Evolutionary conservation across 176 grass and related monocot genomes (phyloP), one percentile per base, ranked within the genome.

Genomic region (Neostapfia colusana): DNA sequence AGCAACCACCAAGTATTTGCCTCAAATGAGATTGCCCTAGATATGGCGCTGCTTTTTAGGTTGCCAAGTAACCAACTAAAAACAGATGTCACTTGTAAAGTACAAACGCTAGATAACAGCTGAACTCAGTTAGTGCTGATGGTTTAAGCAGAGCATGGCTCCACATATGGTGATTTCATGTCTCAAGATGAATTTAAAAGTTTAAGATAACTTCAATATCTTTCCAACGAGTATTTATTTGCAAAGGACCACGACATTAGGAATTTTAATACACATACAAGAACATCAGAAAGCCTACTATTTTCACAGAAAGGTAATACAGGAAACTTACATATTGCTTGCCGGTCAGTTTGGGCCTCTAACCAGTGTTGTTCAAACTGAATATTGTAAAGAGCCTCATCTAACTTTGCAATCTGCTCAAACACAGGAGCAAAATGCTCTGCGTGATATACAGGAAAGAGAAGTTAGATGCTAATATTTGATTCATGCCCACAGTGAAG

Each of bases 301-400:
- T 31, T 75, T 68, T 48, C 15, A n/a, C 44, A 6, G 8, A 6
- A 41, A 55, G 20, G 20, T 63, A 74, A 56, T 31, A 15, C 7
- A 45, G 31, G 25, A 36, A 0, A 38, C 77, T 70, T 90, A 99
- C 96, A 86, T 69, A 95, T 83, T 46, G 96, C 96, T 90, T 99
- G 92, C n/a, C 89, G 96, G 53, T 99, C 96, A 10, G 92, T 99
- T 78, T 99, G 96, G 68, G 96, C 92, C 71, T 99, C 92, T 41
- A 99, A 74, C 96, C 96, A 99, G 76, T 99, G 96, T 83, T 99
- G 96, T 79, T 99, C 96, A 11, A 99, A 99, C 79, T 99, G 96
- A 85, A 99, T 99, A 23, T 95, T 99, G 71, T 92, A 99, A 83
- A 99, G 90, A 35, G 92, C 96, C 74, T 95, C 96, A 78, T 99